These are phyloP conservation scores for Trichosanthes cucumerina DNA, from an alignment of 306 rosid genomes.

Conservation along the genomic window DNA sequence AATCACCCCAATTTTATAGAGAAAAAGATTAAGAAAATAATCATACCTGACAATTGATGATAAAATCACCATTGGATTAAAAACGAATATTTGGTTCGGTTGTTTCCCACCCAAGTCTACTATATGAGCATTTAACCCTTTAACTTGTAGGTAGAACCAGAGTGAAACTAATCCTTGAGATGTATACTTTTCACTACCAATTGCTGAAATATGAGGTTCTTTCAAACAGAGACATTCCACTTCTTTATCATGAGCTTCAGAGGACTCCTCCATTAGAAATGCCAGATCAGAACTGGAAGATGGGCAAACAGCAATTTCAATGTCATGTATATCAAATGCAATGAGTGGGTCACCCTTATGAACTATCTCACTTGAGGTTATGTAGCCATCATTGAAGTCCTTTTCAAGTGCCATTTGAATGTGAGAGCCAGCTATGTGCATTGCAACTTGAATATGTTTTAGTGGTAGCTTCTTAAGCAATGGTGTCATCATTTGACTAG, in stretches of 20 bases:
- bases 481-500: constrained; percentile 31
- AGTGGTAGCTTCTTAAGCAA: constrained; percentile 57
- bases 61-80: constrained; percentile 46
- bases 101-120: constrained; percentile 31
- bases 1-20: neutral
- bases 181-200: constrained; percentile 37
- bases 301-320: constrained; percentile 60
- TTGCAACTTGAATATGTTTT: constrained; percentile 56
- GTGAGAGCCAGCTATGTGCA: constrained; percentile 54
- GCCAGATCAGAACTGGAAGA: constrained; percentile 33
- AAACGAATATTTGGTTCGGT: constrained; percentile 37
- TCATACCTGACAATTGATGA: constrained; percentile 55
- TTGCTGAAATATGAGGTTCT: constrained; percentile 44
- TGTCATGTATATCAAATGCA: constrained; percentile 39
- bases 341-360: constrained; percentile 34
- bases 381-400: constrained; percentile 24
- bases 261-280: constrained; percentile 25
- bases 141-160: constrained; percentile 38
- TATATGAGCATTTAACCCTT: constrained; percentile 54
- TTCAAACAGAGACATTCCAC: constrained; percentile 35
- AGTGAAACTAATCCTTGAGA: constrained; percentile 40
- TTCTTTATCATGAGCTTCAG: constrained; percentile 23
- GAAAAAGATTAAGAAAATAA: neutral
- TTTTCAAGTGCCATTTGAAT: constrained; percentile 39
- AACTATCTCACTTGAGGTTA: constrained; percentile 17